Evolutionary conservation across 2,329 filamentous ascomycete species (phyloP), one percentile per base, ranked within the genome.

Genomic region (Paraphaeosphaeria sporulosa): DNA sequence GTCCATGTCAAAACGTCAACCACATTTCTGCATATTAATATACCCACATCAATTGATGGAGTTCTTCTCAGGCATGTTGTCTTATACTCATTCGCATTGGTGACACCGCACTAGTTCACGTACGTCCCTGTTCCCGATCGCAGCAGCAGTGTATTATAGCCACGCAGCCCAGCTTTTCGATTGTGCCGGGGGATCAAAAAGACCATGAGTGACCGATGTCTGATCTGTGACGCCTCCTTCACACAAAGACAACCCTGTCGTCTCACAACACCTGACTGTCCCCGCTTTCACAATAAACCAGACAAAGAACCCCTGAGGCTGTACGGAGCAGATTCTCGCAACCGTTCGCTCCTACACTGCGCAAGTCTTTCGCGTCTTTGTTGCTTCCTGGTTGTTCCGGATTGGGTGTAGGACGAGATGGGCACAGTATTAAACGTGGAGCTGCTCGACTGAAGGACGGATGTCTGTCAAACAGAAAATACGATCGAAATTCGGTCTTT

Each of bases 31-130:
- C 36, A 30, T 30, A 43, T 23, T 42, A 32, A 53, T 42, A 53
- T 43, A 53, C 50, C 50, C 50, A 53, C 23, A 53, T 43, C 23
- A 53, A 43, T 51, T 43, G 36, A 53, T 53, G 23, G 36, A 43
- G 23, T 53, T 27, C 34, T 40, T 47, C 23, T n/a, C 23, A 8
- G 17, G 27, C 17, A 49, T n/a, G 6, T 8, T 19, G 1, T 34
- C 10, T 25, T 17, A 19, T 19, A 2, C 25, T 21, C 17, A n/a
- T 10, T 15, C 5, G 15, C 32, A 15, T 9, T 49, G 27, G 17
- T 27, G n/a, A 34, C 21, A 4, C 32, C 7, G 15, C 19, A n/a
- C 4, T 5, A n/a, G 17, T 17, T n/a, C 15, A n/a, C n/a, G n/a
- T 8, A n/a, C 15, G 17, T 32, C 9, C 38, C 42, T 44, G n/a